Conservation (phyloP, 2,329 filamentous ascomycete genomes). For the Bertia moriformis region DNA sequence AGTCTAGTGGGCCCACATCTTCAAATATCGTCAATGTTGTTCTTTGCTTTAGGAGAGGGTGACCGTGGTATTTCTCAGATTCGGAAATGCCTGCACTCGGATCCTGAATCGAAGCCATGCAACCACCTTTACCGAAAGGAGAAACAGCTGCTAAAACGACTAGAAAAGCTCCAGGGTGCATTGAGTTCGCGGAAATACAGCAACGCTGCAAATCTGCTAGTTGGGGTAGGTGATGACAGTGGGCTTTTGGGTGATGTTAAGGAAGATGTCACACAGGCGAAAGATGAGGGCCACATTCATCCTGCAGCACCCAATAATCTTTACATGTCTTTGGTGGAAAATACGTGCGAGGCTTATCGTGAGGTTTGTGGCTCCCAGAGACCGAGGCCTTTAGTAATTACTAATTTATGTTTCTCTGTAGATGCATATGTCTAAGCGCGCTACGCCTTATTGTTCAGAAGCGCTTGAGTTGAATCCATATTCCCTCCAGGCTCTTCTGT, state of each 20-base stretch:
- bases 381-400: neutral
- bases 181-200: slow-evolving; percentile 42
- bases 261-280: slow-evolving; percentile 33
- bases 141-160: slow-evolving; percentile 39
- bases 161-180: slow-evolving; percentile 35
- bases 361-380: slow-evolving; percentile 16
- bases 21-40: slow-evolving; percentile 50
- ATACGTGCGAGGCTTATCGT: slow-evolving; percentile 39
- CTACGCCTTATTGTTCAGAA: slow-evolving; percentile 41
- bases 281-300: slow-evolving; percentile 38
- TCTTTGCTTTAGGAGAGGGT: slow-evolving; percentile 46
- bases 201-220: slow-evolving; percentile 39
- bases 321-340: slow-evolving; percentile 37
- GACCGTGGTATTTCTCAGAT: slow-evolving; percentile 45
- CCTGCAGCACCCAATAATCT: slow-evolving; percentile 37
- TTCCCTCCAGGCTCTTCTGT: slow-evolving; percentile 41
- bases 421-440: slow-evolving; percentile 44
- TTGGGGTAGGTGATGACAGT: slow-evolving; percentile 33
- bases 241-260: slow-evolving; percentile 44
- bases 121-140: slow-evolving; percentile 42
- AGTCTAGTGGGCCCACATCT: slow-evolving; percentile 41
- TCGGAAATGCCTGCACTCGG: slow-evolving; percentile 48
- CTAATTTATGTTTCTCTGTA: slow-evolving; percentile 7
- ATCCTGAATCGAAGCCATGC: slow-evolving; percentile 50
- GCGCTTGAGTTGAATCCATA: slow-evolving; percentile 36